These are phyloP conservation scores for Kockiozyma suomiensis DNA, from an alignment of 805 yeast genomes.

Conservation along the genomic window DNA sequence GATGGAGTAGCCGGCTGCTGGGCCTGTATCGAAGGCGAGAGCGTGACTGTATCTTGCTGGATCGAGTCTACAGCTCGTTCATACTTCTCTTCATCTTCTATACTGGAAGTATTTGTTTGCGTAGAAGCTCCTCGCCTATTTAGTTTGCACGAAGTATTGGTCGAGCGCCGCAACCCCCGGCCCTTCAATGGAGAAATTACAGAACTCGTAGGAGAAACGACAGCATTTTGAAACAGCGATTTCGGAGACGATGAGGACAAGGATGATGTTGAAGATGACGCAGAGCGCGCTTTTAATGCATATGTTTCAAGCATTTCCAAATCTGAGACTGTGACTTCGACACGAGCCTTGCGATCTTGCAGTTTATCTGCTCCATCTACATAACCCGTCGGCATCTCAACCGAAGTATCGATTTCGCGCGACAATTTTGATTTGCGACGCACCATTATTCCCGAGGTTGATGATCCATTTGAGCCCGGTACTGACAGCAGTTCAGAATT, in stretches of 20 bases:
- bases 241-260: background rate
- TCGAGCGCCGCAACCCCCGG: slow-evolving; percentile 18
- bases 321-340: slow-evolving; percentile 20
- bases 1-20: background rate
- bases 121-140: background rate
- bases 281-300: background rate
- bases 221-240: background rate
- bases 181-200: slow-evolving; percentile 5
- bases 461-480: background rate
- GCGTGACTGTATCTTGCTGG: slow-evolving; percentile 7
- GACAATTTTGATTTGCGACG: slow-evolving; percentile 27
- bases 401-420: slow-evolving; percentile 22
- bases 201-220: background rate
- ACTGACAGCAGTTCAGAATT: background rate
- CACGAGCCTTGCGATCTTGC: slow-evolving; percentile 12
- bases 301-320: slow-evolving; percentile 14
- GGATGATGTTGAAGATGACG: background rate
- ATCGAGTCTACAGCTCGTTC: background rate
- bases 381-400: slow-evolving; percentile 11
- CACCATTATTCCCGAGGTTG: background rate
- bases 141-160: slow-evolving; percentile 2
- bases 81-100: background rate
- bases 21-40: background rate
- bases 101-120: background rate
- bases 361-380: slow-evolving; percentile 28